Evolutionary conservation across 257 asterid genomes (phyloP), one percentile per base, ranked within the genome.

Genomic region (Craterostigma plantagineum): DNA sequence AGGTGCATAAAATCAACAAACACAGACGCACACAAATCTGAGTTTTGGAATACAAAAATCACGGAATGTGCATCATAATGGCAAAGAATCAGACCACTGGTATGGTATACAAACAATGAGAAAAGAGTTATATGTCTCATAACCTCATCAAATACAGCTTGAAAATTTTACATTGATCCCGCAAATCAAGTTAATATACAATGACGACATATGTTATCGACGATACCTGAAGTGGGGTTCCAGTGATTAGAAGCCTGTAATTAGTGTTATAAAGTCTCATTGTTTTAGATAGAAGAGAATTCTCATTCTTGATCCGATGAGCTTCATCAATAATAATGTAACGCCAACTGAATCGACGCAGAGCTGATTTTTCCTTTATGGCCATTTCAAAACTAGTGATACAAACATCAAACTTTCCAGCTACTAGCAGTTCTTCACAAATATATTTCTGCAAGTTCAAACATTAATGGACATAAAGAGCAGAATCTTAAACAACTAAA

Each of bases 351-450:
- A 87, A 87, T 39, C 95, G 93, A 36, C 93, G 93, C 56, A 82
- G 63, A 43, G 76, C 51, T 49, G 74, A 12, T 73, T 87, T 82
- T 70, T 87, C 98, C 56, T 79, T 79, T 51, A 87, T 87, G 41
- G 95, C 98, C 98, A 87, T 87, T 55, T 87, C 98, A 53, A 87
- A 87, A 72, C 98, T 87, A 17, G 98, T 87, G 36, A 87, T 95
- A 45, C 92, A 76, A 43, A 87, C 86, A 63, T 87, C 98, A 56
- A 87, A 87, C 70, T 82, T 87, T 41, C 98, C 98, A 59, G 98
- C 95, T 53, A 63, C 95, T 51, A 87, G 93, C 50, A 82, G 63
- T 57, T 87, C 95, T 50, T 87, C 98, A 0, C 98, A 92, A 42
- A 82, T 79, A 52, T 79, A 63, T 55, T 58, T 79, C 95, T 87